Evolutionary conservation across 1,284 basidiomycete genomes (phyloP).

Genomic region (Agaricales sp.): DNA sequence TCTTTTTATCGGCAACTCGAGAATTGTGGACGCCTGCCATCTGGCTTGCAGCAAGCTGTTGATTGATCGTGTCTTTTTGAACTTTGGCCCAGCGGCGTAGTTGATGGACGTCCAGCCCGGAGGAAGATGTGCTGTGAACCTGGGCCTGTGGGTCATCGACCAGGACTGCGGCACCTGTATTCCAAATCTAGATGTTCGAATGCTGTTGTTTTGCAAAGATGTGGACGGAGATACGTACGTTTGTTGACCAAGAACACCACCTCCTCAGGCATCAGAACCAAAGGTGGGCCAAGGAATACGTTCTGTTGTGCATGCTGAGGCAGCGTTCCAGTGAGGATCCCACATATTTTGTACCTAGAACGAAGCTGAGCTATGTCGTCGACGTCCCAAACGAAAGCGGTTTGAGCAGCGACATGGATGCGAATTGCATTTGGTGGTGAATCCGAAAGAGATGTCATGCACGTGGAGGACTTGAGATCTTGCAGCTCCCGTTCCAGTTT

Average conservation of each 20-base stretch:
- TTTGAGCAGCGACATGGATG: conserved; percentile 59
- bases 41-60: conserved; percentile 36
- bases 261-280: conserved; percentile 87
- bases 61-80: conserved; percentile 31
- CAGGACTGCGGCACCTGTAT: conserved; percentile 64
- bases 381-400: conserved; percentile 71
- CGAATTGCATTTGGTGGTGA: conserved; percentile 16
- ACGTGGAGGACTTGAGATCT: background rate
- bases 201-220: conserved; percentile 2
- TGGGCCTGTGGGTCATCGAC: conserved; percentile 67
- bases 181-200: conserved; percentile 7
- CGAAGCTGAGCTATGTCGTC: conserved; percentile 42
- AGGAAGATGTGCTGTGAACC: conserved; percentile 7
- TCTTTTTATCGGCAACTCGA: background rate
- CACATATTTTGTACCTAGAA: conserved; percentile 74
- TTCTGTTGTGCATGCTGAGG: conserved; percentile 96
- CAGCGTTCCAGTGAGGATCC: conserved; percentile 82
- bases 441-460: background rate
- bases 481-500: background rate
- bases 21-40: conserved; percentile 34
- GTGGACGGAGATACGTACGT: conserved; percentile 32
- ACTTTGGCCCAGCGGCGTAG: conserved; percentile 47
- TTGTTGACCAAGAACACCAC: conserved; percentile 79
- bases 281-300: conserved; percentile 85
- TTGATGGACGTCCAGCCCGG: conserved; percentile 39